Percentiles rank a stretch among this genome's conserved stretches.
These are phyloP conservation scores for Diaporthe helianthi DNA, from an alignment of 2,329 filamentous ascomycete species.

Conservation along the genomic window DNA sequence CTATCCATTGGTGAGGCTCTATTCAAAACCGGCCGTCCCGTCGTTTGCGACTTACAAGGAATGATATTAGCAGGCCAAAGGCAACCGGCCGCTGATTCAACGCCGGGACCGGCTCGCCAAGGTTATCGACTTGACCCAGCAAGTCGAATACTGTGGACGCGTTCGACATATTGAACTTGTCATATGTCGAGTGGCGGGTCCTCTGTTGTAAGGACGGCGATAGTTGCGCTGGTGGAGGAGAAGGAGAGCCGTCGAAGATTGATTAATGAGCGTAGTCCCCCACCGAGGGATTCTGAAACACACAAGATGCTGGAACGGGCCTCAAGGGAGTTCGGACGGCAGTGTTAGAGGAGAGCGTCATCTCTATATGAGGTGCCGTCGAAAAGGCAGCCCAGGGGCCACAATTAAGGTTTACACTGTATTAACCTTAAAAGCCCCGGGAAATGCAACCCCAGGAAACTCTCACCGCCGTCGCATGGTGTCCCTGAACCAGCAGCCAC, in stretches of 20 bases:
- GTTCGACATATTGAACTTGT: constrained; percentile 21
- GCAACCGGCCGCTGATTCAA: constrained; percentile 34
- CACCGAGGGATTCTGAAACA: constrained; percentile 9
- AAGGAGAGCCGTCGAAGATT: neutral
- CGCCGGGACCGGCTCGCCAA: constrained; percentile 33
- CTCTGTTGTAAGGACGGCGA: neutral
- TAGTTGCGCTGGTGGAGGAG: neutral
- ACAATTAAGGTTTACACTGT: neutral
- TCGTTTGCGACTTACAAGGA: constrained; percentile 5
- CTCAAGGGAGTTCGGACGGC: constrained; percentile 6
- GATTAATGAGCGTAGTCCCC: constrained; percentile 5
- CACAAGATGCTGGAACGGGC: constrained; percentile 1
- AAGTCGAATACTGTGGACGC: constrained; percentile 30
- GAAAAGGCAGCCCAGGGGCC: neutral
- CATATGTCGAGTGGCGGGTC: neutral
- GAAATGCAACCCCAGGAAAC: constrained; percentile 22
- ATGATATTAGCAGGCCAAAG: constrained; percentile 25
- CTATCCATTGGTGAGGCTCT: constrained; percentile 1
- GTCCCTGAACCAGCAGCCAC: constrained; percentile 5
- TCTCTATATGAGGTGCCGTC: neutral
- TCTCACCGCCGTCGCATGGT: neutral
- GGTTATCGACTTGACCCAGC: constrained; percentile 37
- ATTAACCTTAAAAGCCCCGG: constrained; percentile 14
- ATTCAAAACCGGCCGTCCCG: neutral
- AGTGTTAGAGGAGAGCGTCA: neutral